Base-by-base conservation (phyloP, 78 protist species). In the Dictyostelium intermedium region DNA sequence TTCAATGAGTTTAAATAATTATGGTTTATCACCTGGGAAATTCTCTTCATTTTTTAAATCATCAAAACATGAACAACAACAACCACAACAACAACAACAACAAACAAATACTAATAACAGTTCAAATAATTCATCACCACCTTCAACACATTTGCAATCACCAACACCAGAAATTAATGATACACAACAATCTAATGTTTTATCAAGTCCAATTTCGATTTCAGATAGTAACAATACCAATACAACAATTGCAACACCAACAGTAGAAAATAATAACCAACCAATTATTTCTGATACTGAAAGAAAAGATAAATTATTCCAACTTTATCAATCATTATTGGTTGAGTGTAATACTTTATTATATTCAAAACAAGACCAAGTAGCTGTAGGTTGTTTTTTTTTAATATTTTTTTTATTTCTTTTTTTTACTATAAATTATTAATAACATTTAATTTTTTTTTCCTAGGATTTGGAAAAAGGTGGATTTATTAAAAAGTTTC, bases 291-390 rank as follows among this genome's bases (percentile, higher is more conserved):
- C 86, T 2, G 94, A 89, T 69, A 56, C 72, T 25, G 79, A 89
- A 34, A 89, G 94, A 89, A 89, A 89, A 43, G 50, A 82, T 32
- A 87, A 35, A 69, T 20, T 89, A 43, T 89, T 89, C 39, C 53
- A 63, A 70, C 27, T 37, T 6, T 89, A 81, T 50, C 85, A 89
- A 81, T 32, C 72, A 20, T 16, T 89, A 30, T 39, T 89, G 2
- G 94, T 89, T 7, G 94, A 89, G 3, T 89, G 94, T 27, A 89
- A 89, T 47, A 81, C 94, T n/a, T 18, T 89, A 20, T 35, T 89
- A 30, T 89, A 89, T 35, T 60, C 87, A 10, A 89, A 89, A 25
- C 83, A 69, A 34, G 94, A 89, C 66, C 80, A 69, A 34, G 35
- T 89, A 0, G 13, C 20, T 11, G 74, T 61, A 61, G n/a, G 72